Evolutionary conservation across 2,329 filamentous ascomycete genomes (phyloP).

Genomic region (Emergomyces orientalis): DNA sequence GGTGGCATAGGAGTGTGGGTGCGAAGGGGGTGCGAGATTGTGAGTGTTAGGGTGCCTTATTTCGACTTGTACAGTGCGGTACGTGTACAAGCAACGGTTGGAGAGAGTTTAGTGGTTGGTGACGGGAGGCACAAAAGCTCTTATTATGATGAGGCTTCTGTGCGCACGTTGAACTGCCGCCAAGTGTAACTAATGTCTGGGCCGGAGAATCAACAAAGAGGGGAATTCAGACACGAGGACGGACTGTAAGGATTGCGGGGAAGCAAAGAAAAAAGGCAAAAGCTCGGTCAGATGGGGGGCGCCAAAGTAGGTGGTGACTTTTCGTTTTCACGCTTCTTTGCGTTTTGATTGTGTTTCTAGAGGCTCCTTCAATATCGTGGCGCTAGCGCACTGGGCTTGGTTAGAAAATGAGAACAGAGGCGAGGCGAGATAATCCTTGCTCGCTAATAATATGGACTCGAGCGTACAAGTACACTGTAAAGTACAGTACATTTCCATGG

Average conservation of each 20-base stretch:
- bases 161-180: neutral
- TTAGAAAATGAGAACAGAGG: neutral
- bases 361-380: neutral
- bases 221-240: neutral
- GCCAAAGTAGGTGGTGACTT: neutral
- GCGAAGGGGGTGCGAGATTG: neutral
- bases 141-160: neutral
- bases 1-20: too few relatives aligned
- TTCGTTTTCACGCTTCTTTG: neutral
- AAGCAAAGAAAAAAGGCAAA: neutral
- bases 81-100: neutral
- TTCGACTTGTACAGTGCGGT: neutral
- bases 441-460: neutral
- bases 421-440: neutral
- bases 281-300: neutral
- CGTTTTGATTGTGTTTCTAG: neutral
- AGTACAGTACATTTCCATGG: neutral
- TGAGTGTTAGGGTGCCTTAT: neutral
- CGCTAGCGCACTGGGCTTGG: neutral
- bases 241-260: neutral
- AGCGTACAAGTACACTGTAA: too few relatives aligned
- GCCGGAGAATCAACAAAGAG: neutral
- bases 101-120: neutral
- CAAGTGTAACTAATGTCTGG: neutral
- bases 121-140: neutral